Percentiles rank a stretch among this genome's conserved stretches.
phyloP scores from a whole-genome alignment of 2,329 filamentous ascomycete genomes.

The Alternaria arborescens region DNA sequence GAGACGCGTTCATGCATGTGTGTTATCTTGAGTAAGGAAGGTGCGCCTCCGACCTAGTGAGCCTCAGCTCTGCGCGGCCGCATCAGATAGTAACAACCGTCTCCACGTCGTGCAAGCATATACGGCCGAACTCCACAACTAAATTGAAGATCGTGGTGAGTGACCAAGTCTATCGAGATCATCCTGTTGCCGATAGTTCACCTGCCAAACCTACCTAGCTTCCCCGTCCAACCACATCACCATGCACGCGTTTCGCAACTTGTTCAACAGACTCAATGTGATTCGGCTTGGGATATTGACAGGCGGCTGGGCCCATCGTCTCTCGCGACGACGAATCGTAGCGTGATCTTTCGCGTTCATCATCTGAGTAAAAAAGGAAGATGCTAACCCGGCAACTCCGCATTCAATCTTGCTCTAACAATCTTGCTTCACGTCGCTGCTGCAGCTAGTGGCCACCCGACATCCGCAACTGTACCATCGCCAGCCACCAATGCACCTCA shows the following conservation, averaged over 20 bases:
- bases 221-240: conserved; percentile 1
- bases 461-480: conserved; percentile 34
- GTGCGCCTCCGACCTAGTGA: conserved; percentile 15
- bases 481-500: conserved; percentile 34
- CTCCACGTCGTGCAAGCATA: conserved; percentile 14
- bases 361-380: conserved; percentile 34
- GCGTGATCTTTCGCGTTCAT: conserved; percentile 38
- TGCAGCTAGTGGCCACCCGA: conserved; percentile 45
- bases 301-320: conserved; percentile 38
- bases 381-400: conserved; percentile 32
- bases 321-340: conserved; percentile 31
- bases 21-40: conserved; percentile 30
- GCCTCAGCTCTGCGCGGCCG: conserved; percentile 24
- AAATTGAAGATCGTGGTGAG: background rate
- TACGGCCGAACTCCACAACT: conserved; percentile 17
- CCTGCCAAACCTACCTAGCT: conserved; percentile 1
- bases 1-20: conserved; percentile 22
- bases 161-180: conserved; percentile 1
- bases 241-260: conserved; percentile 31
- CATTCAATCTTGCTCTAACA: conserved; percentile 21
- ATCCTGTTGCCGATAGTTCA: background rate
- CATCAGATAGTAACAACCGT: conserved; percentile 20
- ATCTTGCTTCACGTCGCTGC: conserved; percentile 23
- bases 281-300: conserved; percentile 36
- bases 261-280: conserved; percentile 21